Conservation (phyloP, 1,284 basidiomycete genomes). For the Sporisorium exsertum region DNA sequence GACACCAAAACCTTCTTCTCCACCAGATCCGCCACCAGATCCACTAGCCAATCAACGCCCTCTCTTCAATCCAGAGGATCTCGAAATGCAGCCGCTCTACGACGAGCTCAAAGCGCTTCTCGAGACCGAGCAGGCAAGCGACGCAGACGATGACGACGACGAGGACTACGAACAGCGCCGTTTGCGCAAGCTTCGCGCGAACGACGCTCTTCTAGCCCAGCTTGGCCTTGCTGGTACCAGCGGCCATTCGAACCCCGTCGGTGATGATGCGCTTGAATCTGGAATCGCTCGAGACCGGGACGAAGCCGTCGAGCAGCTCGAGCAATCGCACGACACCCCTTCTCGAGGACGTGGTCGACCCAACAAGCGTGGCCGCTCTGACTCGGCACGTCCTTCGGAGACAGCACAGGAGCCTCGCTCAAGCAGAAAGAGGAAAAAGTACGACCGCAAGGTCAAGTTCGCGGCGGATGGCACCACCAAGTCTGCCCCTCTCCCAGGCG, state of each 20-base stretch:
- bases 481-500: conserved; percentile 22
- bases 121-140: conserved; percentile 27
- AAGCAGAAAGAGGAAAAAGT: conserved; percentile 28
- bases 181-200: conserved; percentile 32
- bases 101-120: conserved; percentile 32
- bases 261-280: not conserved
- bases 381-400: conserved; percentile 1
- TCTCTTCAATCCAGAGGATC: conserved; percentile 31
- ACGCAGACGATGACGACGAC: conserved; percentile 34
- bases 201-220: conserved; percentile 41
- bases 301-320: conserved; percentile 9
- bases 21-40: conserved; percentile 26
- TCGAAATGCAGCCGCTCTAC: conserved; percentile 30
- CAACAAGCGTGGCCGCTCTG: conserved; percentile 16
- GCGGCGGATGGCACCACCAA: conserved; percentile 50
- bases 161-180: conserved; percentile 47
- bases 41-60: conserved; percentile 26
- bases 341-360: conserved; percentile 21
- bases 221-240: conserved; percentile 29
- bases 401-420: not conserved
- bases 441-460: conserved; percentile 38
- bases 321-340: not conserved
- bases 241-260: not conserved
- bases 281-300: conserved; percentile 1
- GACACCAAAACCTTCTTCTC: conserved; percentile 1